These are phyloP conservation scores for Gyromitra esculenta DNA, from an alignment of 2,329 filamentous ascomycete species.

Conservation along the genomic window DNA sequence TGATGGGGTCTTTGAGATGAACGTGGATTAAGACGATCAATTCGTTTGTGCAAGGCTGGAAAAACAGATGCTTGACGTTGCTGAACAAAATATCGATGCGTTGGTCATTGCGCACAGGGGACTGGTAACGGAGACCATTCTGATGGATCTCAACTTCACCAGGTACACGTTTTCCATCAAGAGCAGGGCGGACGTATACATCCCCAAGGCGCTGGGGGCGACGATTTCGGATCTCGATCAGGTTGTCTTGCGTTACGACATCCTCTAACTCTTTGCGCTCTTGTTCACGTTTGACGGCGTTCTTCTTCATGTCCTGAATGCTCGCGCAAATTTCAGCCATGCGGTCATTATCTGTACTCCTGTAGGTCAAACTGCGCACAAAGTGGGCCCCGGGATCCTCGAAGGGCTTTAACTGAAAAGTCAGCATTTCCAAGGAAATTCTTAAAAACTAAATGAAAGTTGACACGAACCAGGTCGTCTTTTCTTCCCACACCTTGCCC, in stretches of 20 bases:
- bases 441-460: constrained; percentile 4
- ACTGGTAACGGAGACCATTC: constrained; percentile 96
- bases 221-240: constrained; percentile 91
- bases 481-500: constrained; percentile 97
- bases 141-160: constrained; percentile 98
- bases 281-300: constrained; percentile 88
- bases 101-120: constrained; percentile 79
- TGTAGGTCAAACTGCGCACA: constrained; percentile 91
- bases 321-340: constrained; percentile 91
- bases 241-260: constrained; percentile 97
- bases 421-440: constrained; percentile 44
- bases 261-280: constrained; percentile 99
- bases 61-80: constrained; percentile 98
- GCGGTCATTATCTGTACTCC: constrained; percentile 86
- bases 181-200: constrained; percentile 91
- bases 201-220: constrained; percentile 90
- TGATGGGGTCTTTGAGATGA: constrained; percentile 96
- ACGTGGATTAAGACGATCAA: constrained; percentile 98
- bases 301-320: constrained; percentile 96
- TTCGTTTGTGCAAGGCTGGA: constrained; percentile 96
- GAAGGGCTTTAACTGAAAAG: constrained; percentile 74
- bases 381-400: constrained; percentile 97
- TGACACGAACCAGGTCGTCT: constrained; percentile 70
- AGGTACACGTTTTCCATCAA: constrained; percentile 96
- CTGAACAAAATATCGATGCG: constrained; percentile 94